Conservation (phyloP, 2,329 filamentous ascomycete genomes). For the Aureobasidium zeae region DNA sequence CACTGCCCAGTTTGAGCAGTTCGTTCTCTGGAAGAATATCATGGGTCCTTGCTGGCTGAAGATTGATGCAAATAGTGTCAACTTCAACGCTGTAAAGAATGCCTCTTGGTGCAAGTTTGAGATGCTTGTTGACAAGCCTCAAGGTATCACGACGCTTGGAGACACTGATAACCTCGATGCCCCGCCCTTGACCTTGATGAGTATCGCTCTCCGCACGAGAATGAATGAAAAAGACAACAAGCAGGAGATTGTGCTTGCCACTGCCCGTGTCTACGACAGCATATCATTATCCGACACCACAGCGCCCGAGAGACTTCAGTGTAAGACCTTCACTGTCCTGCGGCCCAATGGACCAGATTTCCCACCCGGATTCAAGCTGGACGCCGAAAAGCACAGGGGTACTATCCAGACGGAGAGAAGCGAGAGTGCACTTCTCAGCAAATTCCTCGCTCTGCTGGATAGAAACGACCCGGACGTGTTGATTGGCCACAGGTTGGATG, state of each 20-base stretch:
- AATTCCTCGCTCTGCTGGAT: slow-evolving; percentile 83
- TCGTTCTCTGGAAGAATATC: slow-evolving; percentile 96
- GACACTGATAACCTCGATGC: slow-evolving; percentile 74
- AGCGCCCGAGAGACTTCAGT: slow-evolving; percentile 77
- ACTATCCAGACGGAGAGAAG: slow-evolving; percentile 72
- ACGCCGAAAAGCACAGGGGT: slow-evolving; percentile 65
- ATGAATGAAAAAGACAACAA: slow-evolving; percentile 91
- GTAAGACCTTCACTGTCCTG: slow-evolving; percentile 84
- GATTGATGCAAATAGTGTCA: slow-evolving; percentile 61
- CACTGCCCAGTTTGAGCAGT: slow-evolving; percentile 92
- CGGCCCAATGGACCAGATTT: slow-evolving; percentile 65
- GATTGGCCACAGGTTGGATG: slow-evolving; percentile 90
- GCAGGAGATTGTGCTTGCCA: slow-evolving; percentile 87
- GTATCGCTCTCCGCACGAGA: slow-evolving; percentile 74
- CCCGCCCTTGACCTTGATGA: slow-evolving; percentile 93
- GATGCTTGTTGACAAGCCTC: slow-evolving; percentile 69
- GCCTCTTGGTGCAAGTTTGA: slow-evolving; percentile 97
- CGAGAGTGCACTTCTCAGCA: slow-evolving; percentile 74
- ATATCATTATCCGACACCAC: slow-evolving; percentile 80
- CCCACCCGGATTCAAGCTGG: slow-evolving; percentile 75
- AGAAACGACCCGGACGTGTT: slow-evolving; percentile 87
- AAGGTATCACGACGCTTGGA: slow-evolving; percentile 60
- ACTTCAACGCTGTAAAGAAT: slow-evolving; percentile 79
- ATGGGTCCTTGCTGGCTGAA: slow-evolving; percentile 98
- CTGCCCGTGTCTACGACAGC: slow-evolving; percentile 86